Evolutionary conservation across 208 protist genomes (phyloP), one percentile per base, ranked within the genome.

Genomic region (Leishmania major): DNA sequence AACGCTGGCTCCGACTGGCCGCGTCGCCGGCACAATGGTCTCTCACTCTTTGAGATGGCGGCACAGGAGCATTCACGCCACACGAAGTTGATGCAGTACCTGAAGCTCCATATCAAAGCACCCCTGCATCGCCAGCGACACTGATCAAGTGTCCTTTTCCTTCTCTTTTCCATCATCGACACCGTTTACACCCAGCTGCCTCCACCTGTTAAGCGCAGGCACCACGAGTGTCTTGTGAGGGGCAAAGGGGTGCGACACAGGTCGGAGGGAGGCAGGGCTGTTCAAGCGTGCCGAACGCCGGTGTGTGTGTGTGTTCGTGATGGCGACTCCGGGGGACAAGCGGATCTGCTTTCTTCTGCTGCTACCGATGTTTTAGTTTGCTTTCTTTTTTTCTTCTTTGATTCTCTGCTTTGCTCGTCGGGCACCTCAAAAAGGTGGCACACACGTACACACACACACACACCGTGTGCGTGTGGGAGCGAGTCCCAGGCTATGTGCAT

Each of bases 1-100:
- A 71, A 80, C 8, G 83, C 89, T 7, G 91, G 89, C 28, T 94
- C 91, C 5, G 28, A 77, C 43, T 93, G 91, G 88, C 86, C 85
- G 13, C 51, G 59, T 7, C 71, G 78, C 45, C 71, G 51, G 64
- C 76, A 81, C 15, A 64, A 82, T n/a, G 88, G 89, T n/a, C 40
- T 83, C 0, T 80, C 82, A 51, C 69, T 92, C 67, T 72, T 84
- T 3, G 67, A 84, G 19, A 62, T 90, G 10, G 88, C 89, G 5
- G 64, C 25, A 8, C 59, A 11, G 11, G 45, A 60, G 35, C 66
- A 81, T 31, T 89, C 86, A n/a, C 75, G 22, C 25, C 88, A 85
- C 59, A 85, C 86, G 13, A 87, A 77, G 66, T 25, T 89, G 7
- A 57, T 73, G 25, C 76, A 77, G 1, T 89, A 85, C 66, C 35